Evolutionary conservation across 345 rosid genomes (phyloP), one percentile per base, ranked within the genome.

Genomic region (Lumnitzera littorea): DNA sequence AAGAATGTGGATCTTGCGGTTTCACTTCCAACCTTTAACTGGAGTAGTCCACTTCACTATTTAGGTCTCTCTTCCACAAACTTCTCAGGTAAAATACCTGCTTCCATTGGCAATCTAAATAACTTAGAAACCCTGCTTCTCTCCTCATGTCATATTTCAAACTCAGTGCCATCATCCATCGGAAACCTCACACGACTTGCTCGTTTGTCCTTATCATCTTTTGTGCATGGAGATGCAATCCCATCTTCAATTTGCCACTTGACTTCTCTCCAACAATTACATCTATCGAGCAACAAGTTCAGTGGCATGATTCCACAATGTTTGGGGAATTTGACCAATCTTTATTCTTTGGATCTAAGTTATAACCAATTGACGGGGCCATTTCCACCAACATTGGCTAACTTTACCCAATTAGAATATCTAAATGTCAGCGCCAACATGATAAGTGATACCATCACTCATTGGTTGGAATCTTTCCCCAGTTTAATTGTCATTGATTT

Each of bases 371-470:
- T 67, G 3, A 59, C 14, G 15, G 68, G 71, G 11, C 25, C 46
- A 11, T 8, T 73, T 11, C 74, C 71, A 2, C 24, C 67, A 16
- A 24, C 64, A 60, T 15, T 71, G 8, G 67, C 62, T 16, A 13
- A 17, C 4, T 11, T n/a, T 16, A 60, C 10, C 7, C 56, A 62
- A 29, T 55, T 62, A 11, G 6, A 0, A 8, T 8, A 0, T 0
- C 4, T 75, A 12, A 9, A 53, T 20, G 16, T 75, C 14, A 12
- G 15, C 4, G 11, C 27, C 8, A 78, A 74, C 43, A 53, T 3
- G 31, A 41, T 71, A 15, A 49, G 52, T 25, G 71, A 70, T 13
- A 16, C 57, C 2, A 57, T 71, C 36, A 71, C 65, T 1, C 20
- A 51, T 57, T 73, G 55, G 6, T 46, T 71, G 0, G 46, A 49